Percentiles rank a stretch among this genome's conserved stretches.
phyloP scores from a whole-genome alignment of 2,329 filamentous ascomycete genomes.

The Capronia coronata region DNA sequence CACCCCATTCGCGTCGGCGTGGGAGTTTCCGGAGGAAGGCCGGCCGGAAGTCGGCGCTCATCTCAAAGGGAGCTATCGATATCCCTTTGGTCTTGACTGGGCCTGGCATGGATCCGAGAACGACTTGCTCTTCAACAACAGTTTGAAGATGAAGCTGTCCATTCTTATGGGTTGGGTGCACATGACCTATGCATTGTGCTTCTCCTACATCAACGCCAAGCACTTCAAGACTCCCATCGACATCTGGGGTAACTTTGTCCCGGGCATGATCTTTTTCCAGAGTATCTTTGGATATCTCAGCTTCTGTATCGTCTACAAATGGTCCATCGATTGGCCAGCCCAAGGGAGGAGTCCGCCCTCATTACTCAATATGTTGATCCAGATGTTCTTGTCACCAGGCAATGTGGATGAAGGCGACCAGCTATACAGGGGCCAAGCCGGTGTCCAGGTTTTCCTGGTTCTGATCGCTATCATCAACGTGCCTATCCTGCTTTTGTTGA shows the following conservation, averaged over 20 bases:
- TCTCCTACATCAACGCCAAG: constrained; percentile 84
- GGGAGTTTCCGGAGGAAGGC: constrained; percentile 73
- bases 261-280: constrained; percentile 99
- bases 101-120: constrained; percentile 96
- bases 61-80: constrained; percentile 70
- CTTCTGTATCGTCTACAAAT: constrained; percentile 93
- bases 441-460: constrained; percentile 70
- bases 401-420: constrained; percentile 58
- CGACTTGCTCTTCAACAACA: constrained; percentile 91
- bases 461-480: constrained; percentile 80
- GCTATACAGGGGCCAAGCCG: constrained; percentile 70
- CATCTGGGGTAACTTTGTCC: constrained; percentile 94
- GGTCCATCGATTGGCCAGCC: constrained; percentile 79
- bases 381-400: constrained; percentile 94
- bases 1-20: constrained; percentile 81
- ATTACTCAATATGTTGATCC: constrained; percentile 96
- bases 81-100: constrained; percentile 93
- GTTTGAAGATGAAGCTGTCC: constrained; percentile 99
- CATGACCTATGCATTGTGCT: constrained; percentile 96
- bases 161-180: constrained; percentile 86
- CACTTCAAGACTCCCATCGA: constrained; percentile 95
- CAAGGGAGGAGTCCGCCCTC: constrained; percentile 67
- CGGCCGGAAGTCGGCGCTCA: constrained; percentile 59
- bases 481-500: constrained; percentile 83
- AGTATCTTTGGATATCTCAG: constrained; percentile 96